A percentile compares a stretch with the other conserved stretches of the same genome.
These are phyloP conservation scores for Ensete glaucum DNA, from an alignment of 176 grass and related monocot species.

Conservation along the genomic window DNA sequence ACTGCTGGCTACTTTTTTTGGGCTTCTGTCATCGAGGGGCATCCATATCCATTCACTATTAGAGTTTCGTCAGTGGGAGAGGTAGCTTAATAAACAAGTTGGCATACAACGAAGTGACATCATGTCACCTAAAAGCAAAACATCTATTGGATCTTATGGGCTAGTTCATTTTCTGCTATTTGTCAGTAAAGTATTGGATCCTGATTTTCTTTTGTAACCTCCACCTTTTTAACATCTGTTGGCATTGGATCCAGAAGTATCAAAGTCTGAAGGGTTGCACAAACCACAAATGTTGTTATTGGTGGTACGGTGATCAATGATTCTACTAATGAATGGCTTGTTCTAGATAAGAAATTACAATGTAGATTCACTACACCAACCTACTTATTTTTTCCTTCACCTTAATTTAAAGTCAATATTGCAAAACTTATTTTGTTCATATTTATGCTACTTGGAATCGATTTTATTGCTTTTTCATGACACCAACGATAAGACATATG, in stretches of 20 bases:
- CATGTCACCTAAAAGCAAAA: not conserved
- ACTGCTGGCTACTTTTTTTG: not conserved
- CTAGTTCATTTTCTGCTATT: not conserved
- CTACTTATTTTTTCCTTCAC: not conserved
- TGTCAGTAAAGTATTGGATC: not conserved
- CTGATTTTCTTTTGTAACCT: not conserved
- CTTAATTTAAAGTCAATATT: not conserved
- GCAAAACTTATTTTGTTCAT: not conserved
- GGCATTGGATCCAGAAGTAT: conserved; percentile 54
- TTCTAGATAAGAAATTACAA: conserved; percentile 82
- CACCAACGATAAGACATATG: not conserved
- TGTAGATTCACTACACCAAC: not conserved
- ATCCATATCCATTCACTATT: not conserved
- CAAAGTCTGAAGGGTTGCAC: conserved; percentile 78
- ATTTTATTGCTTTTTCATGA: not conserved
- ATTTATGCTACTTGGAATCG: not conserved
- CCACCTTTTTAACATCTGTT: not conserved
- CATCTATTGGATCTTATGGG: not conserved
- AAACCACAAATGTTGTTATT: conserved; percentile 89
- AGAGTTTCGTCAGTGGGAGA: not conserved
- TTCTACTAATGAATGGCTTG: conserved; percentile 81
- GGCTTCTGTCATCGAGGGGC: not conserved
- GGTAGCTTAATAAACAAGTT: not conserved
- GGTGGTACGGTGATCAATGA: conserved; percentile 83
- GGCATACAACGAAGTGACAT: not conserved